phyloP scores from a whole-genome alignment of 2,329 filamentous ascomycete genomes.

The Pseudohalonectria lignicola region DNA sequence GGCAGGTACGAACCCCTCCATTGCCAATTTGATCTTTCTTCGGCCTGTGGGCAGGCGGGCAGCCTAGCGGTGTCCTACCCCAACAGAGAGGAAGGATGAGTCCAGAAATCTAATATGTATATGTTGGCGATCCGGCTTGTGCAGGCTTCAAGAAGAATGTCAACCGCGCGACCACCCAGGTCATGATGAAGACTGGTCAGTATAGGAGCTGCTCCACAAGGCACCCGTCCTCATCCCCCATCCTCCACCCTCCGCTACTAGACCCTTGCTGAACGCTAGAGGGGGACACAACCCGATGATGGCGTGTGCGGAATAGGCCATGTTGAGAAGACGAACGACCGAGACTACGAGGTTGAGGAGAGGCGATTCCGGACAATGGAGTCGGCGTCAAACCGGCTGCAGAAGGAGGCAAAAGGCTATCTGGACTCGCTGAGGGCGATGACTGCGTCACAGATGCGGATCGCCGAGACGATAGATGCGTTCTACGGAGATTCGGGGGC shows the following conservation, averaged over 20 bases:
- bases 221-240: no score
- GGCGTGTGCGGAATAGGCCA: no score
- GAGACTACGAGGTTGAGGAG: constrained; percentile 97
- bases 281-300: no score
- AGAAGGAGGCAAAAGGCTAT: constrained; percentile 98
- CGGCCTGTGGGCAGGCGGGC: no score
- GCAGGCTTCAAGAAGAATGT: constrained; percentile 90
- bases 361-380: constrained; percentile 97
- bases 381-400: constrained; percentile 77
- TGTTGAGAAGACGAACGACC: constrained; percentile 96
- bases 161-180: constrained; percentile 96
- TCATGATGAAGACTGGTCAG: constrained; percentile 88
- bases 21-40: constrained; percentile 6
- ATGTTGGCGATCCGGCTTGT: not conserved
- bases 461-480: constrained; percentile 97
- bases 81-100: no score
- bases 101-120: no score
- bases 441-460: constrained; percentile 98
- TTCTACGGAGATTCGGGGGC: constrained; percentile 97
- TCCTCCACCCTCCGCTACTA: no score
- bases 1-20: constrained; percentile 27
- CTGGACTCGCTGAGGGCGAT: constrained; percentile 94
- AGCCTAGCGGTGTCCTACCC: no score
- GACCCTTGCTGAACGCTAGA: no score
- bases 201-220: no score